Evolutionary conservation across 2,329 filamentous ascomycete species (phyloP).

Genomic region (Neonectria faginata): DNA sequence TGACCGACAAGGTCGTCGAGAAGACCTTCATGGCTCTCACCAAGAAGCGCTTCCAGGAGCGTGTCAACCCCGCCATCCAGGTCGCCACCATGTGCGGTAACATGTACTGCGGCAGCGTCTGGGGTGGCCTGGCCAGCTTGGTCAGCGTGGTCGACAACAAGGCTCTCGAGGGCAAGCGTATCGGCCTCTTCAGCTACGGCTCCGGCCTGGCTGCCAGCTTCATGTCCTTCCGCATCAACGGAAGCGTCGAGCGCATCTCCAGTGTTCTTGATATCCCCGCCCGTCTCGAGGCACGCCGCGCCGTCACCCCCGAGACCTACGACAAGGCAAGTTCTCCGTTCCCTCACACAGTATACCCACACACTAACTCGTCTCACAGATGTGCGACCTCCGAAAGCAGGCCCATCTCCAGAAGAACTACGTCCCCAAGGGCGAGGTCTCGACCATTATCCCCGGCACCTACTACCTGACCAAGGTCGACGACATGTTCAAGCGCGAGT

Average conservation of each 20-base stretch:
- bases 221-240: constrained; percentile 78
- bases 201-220: constrained; percentile 80
- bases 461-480: constrained; percentile 87
- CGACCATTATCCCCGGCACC: constrained; percentile 73
- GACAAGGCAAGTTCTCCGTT: constrained; percentile 70
- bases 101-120: constrained; percentile 79
- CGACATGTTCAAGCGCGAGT: constrained; percentile 87
- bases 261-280: constrained; percentile 77
- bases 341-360: background rate
- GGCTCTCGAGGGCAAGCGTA: constrained; percentile 75
- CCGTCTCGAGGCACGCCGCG: constrained; percentile 73
- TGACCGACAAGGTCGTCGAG: constrained; percentile 85
- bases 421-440: constrained; percentile 74
- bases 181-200: constrained; percentile 83
- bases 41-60: constrained; percentile 86
- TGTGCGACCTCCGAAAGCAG: constrained; percentile 84
- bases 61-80: constrained; percentile 78
- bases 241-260: constrained; percentile 75
- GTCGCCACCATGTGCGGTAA: constrained; percentile 81
- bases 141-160: constrained; percentile 73
- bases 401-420: constrained; percentile 86
- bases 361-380: constrained; percentile 58
- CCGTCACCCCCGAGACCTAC: constrained; percentile 77
- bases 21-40: constrained; percentile 87
- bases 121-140: constrained; percentile 79